A percentile compares a stretch with the other conserved stretches of the same genome.
Evolutionary conservation across 2,329 filamentous ascomycete species (phyloP).

Genomic region (Xylariaceae sp.): DNA sequence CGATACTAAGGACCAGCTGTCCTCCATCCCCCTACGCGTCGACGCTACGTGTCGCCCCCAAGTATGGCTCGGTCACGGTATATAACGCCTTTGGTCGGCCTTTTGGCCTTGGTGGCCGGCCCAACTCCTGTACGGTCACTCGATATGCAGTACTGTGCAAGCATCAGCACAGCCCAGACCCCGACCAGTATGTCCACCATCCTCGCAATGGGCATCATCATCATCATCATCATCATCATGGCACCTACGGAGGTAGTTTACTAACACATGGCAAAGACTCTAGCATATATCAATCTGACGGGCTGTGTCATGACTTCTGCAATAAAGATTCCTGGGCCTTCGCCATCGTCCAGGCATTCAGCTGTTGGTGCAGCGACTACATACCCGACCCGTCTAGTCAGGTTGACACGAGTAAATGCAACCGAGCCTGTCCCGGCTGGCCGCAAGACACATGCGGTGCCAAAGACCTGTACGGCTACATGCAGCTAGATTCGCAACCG

Average conservation of each 20-base stretch:
- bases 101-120: conserved; percentile 18
- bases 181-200: conserved; percentile 41
- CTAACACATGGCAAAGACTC: conserved; percentile 35
- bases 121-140: conserved; percentile 24
- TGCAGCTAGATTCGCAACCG: conserved; percentile 47
- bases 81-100: conserved; percentile 19
- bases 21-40: no score
- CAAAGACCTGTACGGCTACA: conserved; percentile 58
- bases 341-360: conserved; percentile 58
- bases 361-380: conserved; percentile 73
- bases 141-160: conserved; percentile 40
- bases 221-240: no score
- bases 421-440: conserved; percentile 61
- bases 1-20: no score
- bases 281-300: conserved; percentile 62
- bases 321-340: conserved; percentile 50
- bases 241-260: no score
- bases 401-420: conserved; percentile 45
- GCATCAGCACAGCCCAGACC: conserved; percentile 40
- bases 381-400: conserved; percentile 44
- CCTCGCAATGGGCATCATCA: no score
- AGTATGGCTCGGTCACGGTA: conserved; percentile 22
- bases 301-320: conserved; percentile 61
- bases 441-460: conserved; percentile 62
- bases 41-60: no score